Percentiles rank a stretch among this genome's conserved stretches.
Evolutionary conservation across 2,329 filamentous ascomycete genomes (phyloP).

Genomic region (Ustilaginoidea virens): DNA sequence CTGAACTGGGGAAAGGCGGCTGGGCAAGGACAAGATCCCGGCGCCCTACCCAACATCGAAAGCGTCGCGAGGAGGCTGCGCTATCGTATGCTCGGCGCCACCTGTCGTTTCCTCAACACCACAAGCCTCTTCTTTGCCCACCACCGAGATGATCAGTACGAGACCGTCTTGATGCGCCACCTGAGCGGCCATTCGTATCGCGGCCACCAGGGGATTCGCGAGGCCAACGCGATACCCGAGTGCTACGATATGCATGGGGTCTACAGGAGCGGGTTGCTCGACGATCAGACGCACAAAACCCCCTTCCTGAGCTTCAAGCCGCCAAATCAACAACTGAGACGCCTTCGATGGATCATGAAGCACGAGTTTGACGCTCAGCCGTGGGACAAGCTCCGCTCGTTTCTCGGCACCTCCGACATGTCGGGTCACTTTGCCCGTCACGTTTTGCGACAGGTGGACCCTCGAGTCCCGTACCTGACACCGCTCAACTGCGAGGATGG

Average conservation of each 20-base stretch:
- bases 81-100: constrained; percentile 53
- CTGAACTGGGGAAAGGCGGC: constrained; percentile 32
- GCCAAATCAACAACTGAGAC: constrained; percentile 13
- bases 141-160: constrained; percentile 80
- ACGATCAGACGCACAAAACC: constrained; percentile 22
- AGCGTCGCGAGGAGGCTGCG: constrained; percentile 57
- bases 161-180: constrained; percentile 74
- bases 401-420: constrained; percentile 9
- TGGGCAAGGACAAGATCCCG: constrained; percentile 15
- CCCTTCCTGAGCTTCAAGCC: constrained; percentile 25
- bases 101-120: constrained; percentile 37
- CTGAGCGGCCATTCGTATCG: constrained; percentile 47
- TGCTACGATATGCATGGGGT: constrained; percentile 61
- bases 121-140: constrained; percentile 62
- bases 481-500: constrained; percentile 39
- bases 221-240: constrained; percentile 60
- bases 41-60: constrained; percentile 50
- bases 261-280: constrained; percentile 45
- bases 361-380: constrained; percentile 13
- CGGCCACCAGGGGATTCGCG: constrained; percentile 58
- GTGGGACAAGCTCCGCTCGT: constrained; percentile 6
- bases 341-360: constrained; percentile 14
- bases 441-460: constrained; percentile 6
- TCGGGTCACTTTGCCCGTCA: constrained; percentile 14
- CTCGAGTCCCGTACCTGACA: constrained; percentile 16